Conservation (phyloP, 2,329 filamentous ascomycete genomes). For the Pyrenochaeta sp. region DNA sequence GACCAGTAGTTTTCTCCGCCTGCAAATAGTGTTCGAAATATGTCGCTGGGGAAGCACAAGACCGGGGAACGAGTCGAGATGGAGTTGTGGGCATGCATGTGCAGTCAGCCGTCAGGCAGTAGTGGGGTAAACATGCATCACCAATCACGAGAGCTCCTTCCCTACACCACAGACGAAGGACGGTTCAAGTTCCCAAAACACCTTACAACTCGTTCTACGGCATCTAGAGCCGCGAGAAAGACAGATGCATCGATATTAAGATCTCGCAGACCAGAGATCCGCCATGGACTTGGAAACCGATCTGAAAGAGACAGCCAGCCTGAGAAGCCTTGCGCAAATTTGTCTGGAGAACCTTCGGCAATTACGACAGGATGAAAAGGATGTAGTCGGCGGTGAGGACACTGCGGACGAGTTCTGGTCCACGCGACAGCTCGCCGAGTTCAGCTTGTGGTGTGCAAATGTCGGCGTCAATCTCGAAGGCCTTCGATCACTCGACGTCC, state of each 20-base stretch:
- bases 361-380: background rate
- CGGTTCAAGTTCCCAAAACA: too few relatives aligned
- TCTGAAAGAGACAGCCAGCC: background rate
- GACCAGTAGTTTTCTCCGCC: too few relatives aligned
- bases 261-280: background rate
- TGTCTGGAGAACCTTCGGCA: background rate
- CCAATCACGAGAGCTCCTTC: too few relatives aligned
- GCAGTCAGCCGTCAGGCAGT: too few relatives aligned
- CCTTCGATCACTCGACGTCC: conserved; percentile 1
- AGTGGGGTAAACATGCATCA: too few relatives aligned
- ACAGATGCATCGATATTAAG: background rate
- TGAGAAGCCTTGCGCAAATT: background rate
- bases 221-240: background rate
- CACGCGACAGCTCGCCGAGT: background rate
- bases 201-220: too few relatives aligned
- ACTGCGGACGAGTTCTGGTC: background rate
- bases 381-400: background rate
- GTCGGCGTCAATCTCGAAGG: background rate
- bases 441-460: conserved; percentile 1
- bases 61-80: too few relatives aligned
- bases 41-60: too few relatives aligned
- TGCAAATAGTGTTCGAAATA: too few relatives aligned
- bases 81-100: too few relatives aligned
- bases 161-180: too few relatives aligned
- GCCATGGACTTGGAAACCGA: background rate